phyloP scores from a whole-genome alignment of 257 asterid species.

The Vinca minor region DNA sequence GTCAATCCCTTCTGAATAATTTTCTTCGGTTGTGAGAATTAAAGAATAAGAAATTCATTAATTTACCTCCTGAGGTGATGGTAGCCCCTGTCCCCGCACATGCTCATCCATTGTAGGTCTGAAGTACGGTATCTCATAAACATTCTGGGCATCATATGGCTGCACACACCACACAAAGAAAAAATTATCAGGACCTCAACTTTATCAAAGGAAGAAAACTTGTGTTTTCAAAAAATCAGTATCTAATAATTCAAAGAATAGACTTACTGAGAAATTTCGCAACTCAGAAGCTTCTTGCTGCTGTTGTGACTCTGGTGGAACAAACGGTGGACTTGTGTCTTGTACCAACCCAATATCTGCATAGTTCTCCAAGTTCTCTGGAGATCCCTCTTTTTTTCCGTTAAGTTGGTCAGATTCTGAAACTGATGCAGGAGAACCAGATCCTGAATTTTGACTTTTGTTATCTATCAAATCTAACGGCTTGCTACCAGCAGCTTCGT shows the following conservation, averaged over 20 bases:
- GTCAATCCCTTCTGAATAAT: background rate
- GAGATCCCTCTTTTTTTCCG: constrained; percentile 42
- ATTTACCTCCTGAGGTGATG: constrained; percentile 80
- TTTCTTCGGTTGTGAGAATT: background rate
- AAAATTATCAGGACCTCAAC: constrained; percentile 4
- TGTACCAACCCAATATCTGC: constrained; percentile 59
- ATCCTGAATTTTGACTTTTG: constrained; percentile 45
- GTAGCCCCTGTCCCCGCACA: constrained; percentile 56
- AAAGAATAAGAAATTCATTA: background rate
- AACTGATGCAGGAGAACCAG: constrained; percentile 59
- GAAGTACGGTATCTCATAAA: constrained; percentile 76
- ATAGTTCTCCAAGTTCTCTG: constrained; percentile 51
- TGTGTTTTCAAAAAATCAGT: background rate
- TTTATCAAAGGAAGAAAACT: constrained; percentile 11
- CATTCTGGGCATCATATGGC: constrained; percentile 78
- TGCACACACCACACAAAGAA: constrained; percentile 27
- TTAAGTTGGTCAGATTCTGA: constrained; percentile 37
- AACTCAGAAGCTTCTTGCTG: constrained; percentile 59
- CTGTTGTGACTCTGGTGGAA: constrained; percentile 49
- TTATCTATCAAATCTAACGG: constrained; percentile 47
- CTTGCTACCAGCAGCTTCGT: constrained; percentile 43
- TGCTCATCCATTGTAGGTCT: constrained; percentile 71
- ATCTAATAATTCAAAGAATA: constrained; percentile 6
- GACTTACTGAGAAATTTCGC: constrained; percentile 69
- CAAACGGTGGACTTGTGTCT: constrained; percentile 46